A percentile compares a stretch with the other conserved stretches of the same genome.
These are phyloP conservation scores for Diaporthe ampelina DNA, from an alignment of 2,329 filamentous ascomycete genomes.

Conservation along the genomic window DNA sequence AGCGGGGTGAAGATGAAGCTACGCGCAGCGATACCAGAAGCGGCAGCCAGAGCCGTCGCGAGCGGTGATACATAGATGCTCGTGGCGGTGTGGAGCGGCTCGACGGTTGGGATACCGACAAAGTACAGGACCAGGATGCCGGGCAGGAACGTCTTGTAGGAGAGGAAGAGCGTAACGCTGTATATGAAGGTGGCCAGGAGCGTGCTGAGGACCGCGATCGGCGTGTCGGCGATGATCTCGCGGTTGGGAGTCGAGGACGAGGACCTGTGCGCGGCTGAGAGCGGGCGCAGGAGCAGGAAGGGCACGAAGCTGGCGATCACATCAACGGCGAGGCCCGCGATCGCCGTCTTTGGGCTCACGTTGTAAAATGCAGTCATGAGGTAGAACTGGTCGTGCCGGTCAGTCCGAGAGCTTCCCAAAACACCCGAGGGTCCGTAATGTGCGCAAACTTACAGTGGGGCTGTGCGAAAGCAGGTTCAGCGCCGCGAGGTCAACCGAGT, in stretches of 20 bases:
- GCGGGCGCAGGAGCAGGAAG: constrained; percentile 79
- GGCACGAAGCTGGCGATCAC: constrained; percentile 78
- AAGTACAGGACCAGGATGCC: constrained; percentile 82
- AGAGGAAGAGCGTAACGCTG: constrained; percentile 77
- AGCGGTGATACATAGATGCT: constrained; percentile 72
- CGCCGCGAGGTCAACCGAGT: constrained; percentile 78
- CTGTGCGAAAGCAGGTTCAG: constrained; percentile 80
- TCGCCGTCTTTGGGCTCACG: constrained; percentile 72
- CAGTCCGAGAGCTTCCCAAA: constrained; percentile 36
- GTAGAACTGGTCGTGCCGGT: constrained; percentile 67
- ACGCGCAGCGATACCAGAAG: constrained; percentile 78
- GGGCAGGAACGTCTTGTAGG: constrained; percentile 79
- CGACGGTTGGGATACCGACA: constrained; percentile 76
- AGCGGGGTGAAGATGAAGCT: constrained; percentile 84
- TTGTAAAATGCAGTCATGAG: constrained; percentile 85
- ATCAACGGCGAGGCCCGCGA: constrained; percentile 76
- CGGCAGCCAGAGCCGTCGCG: constrained; percentile 56
- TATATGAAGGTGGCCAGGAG: constrained; percentile 81
- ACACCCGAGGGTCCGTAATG: background rate
- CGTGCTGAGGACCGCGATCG: constrained; percentile 74
- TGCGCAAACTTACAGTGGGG: constrained; percentile 70
- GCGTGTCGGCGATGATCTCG: constrained; percentile 74
- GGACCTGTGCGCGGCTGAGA: constrained; percentile 74
- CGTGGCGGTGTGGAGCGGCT: constrained; percentile 73
- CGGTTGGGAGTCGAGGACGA: constrained; percentile 69